Base-by-base conservation (phyloP, 31 red algal genomes). In the Odonthalia washingtoniensis region DNA sequence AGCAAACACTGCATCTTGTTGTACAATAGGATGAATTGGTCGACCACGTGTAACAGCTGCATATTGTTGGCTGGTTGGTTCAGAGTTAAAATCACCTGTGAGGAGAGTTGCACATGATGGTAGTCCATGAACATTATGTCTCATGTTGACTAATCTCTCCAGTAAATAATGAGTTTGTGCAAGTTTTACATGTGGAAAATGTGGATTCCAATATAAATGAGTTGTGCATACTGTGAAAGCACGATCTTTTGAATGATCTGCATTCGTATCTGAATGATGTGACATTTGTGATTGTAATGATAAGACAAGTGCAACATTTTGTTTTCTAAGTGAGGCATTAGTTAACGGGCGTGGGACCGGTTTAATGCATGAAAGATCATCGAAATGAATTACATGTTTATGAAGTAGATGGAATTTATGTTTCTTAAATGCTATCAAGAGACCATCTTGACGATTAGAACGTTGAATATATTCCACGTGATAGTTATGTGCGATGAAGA, bases 121-220 rank as follows among this genome's bases (percentile, higher is more conserved):
- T 65, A 81, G 52, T 14, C 35, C 76, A 61, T 77, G 21, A 16
- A 27, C 46, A 36, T 14, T 27, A 33, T 74, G 66, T 0, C 80
- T 57, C 12, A 90, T 65, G 16, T 40, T 24, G 1, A 52, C 49
- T 17, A 90, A 65, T 40, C 87, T 37, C 45, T 90, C 36, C 61
- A 90, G 45, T 39, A 90, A 72, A 34, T 90, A 90, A 32, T 39
- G 39, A 34, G 87, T 69, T 41, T 90, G 87, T 6, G 78, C 76
- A 14, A 81, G 31, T 65, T 90, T 90, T 35, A 90, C 77, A 74
- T 81, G n/a, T 30, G 87, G 87, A 1, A 79, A 39, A 62, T 37
- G 32, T 2, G 87, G 87, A 44, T 90, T 90, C 87, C 87, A 90
- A 75, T 81, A 66, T 62, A 90, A 75, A 73, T 90, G 87, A 6